Evolutionary conservation across 148 eudicot species (phyloP).

Genomic region (Persicaria maculosa): DNA sequence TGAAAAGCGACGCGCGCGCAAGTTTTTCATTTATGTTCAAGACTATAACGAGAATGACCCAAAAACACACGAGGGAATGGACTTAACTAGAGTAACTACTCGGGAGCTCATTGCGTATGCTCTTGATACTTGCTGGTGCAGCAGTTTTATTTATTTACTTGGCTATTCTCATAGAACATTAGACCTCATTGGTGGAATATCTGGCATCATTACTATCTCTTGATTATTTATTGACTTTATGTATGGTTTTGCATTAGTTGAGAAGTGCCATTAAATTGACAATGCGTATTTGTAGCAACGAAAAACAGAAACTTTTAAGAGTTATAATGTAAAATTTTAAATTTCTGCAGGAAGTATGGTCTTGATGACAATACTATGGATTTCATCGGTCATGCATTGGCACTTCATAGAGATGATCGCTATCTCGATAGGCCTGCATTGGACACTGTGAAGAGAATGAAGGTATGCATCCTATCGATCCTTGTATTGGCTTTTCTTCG

Average conservation of each 20-base stretch:
- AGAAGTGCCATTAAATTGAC: background rate
- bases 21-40: constrained; percentile 49
- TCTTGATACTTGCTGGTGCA: background rate
- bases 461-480: constrained; percentile 28
- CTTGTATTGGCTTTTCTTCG: background rate
- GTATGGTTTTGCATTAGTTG: background rate
- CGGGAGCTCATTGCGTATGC: constrained; percentile 39
- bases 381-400: constrained; percentile 91
- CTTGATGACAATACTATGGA: constrained; percentile 91
- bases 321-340: background rate
- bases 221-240: background rate
- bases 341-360: constrained; percentile 68
- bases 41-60: constrained; percentile 44
- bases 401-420: constrained; percentile 87
- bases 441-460: constrained; percentile 95
- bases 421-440: constrained; percentile 82
- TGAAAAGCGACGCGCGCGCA: constrained; percentile 54
- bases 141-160: background rate
- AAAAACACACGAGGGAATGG: constrained; percentile 45
- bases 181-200: background rate
- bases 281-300: background rate
- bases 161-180: background rate
- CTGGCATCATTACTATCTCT: background rate
- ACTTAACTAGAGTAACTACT: constrained; percentile 38
- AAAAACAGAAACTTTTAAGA: background rate